Evolutionary conservation across 1,284 basidiomycete species (phyloP).

Genomic region (Naganishia albida): DNA sequence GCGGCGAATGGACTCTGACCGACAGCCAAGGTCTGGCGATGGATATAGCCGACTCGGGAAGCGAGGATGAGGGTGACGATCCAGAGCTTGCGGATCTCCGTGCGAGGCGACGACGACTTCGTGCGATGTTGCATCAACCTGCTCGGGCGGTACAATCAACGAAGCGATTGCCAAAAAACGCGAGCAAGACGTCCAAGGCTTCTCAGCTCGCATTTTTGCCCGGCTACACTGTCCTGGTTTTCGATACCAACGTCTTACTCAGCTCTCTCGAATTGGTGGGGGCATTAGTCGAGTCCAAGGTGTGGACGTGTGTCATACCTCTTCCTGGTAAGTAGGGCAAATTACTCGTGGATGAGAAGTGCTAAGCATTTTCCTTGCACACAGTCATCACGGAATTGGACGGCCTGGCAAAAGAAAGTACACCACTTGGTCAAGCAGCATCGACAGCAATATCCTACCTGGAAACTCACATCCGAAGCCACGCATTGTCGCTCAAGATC

Average conservation of each 20-base stretch:
- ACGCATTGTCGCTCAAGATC: conserved; percentile 79
- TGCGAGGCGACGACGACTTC: conserved; percentile 67
- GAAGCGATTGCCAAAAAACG: conserved; percentile 33
- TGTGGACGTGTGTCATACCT: conserved; percentile 88
- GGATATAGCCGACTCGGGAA: conserved; percentile 60
- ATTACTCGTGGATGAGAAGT: conserved; percentile 6
- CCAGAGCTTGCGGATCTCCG: conserved; percentile 73
- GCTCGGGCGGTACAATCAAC: conserved; percentile 38
- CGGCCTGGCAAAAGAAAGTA: conserved; percentile 71
- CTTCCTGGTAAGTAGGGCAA: conserved; percentile 60
- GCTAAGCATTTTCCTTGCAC: neutral
- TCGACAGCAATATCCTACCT: conserved; percentile 72
- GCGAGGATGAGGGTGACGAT: conserved; percentile 64
- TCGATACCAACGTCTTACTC: conserved; percentile 92
- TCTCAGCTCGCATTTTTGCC: conserved; percentile 64
- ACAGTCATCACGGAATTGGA: conserved; percentile 91
- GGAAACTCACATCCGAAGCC: conserved; percentile 71
- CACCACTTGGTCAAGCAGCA: conserved; percentile 67
- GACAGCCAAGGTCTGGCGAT: conserved; percentile 65
- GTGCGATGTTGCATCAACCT: conserved; percentile 57
- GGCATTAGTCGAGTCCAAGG: conserved; percentile 73
- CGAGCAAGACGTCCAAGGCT: conserved; percentile 35
- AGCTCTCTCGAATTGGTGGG: conserved; percentile 72
- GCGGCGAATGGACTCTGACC: conserved; percentile 55
- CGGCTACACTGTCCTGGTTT: conserved; percentile 85